Conservation (phyloP, 352 stramenopile species). For the Hyaloperonospora arabidopsidis region DNA sequence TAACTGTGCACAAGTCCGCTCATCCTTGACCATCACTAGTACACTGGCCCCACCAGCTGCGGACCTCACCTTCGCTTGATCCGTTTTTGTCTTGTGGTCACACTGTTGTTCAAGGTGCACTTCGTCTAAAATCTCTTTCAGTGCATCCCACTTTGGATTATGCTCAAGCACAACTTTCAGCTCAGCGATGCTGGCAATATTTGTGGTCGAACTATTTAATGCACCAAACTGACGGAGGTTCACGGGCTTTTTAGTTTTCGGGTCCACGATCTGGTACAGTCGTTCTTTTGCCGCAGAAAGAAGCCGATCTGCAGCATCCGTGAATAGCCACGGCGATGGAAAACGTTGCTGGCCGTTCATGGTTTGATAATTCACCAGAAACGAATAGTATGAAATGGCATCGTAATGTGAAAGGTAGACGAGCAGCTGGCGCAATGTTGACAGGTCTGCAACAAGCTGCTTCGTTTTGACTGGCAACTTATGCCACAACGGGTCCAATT, state of each 20-base stretch:
- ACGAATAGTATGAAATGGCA: conserved; percentile 93
- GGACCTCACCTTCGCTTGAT: conserved; percentile 16
- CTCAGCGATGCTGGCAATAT: conserved; percentile 26
- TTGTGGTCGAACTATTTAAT: conserved; percentile 7
- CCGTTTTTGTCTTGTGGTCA: conserved; percentile 17
- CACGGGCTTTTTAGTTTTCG: conserved; percentile 36
- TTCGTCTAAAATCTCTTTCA: conserved; percentile 90
- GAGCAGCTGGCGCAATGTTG: conserved; percentile 78
- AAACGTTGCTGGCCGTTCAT: conserved; percentile 72
- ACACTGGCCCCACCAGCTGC: conserved; percentile 40
- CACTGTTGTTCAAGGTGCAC: conserved; percentile 51
- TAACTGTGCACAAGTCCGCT: conserved; percentile 80
- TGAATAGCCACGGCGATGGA: conserved; percentile 92
- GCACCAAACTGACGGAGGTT: conserved; percentile 25
- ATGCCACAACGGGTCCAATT: conserved; percentile 97
- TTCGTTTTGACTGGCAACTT: conserved; percentile 89
- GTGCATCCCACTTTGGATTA: conserved; percentile 93
- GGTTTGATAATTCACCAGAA: conserved; percentile 88
- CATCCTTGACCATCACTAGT: conserved; percentile 85
- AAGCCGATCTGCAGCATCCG: conserved; percentile 88
- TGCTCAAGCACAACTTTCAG: conserved; percentile 72
- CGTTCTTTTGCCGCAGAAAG: conserved; percentile 90
- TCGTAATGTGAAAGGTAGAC: conserved; percentile 93
- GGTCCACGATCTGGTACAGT: conserved; percentile 82
- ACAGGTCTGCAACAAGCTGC: conserved; percentile 85